Conservation (phyloP, 164 flowering plant species). For the Saururus chinensis region DNA sequence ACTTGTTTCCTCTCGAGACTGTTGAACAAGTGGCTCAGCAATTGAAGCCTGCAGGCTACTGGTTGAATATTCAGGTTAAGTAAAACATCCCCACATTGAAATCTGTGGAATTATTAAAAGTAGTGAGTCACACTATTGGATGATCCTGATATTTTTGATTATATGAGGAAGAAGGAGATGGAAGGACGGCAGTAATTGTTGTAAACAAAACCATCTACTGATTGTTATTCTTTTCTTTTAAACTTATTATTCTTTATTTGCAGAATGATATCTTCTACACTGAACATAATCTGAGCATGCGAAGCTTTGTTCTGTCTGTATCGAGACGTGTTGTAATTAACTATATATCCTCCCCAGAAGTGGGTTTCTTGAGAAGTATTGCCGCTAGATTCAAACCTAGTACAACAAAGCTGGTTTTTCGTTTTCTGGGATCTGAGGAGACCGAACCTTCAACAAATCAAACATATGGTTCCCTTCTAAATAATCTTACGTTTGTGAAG, state of each 20-base stretch:
- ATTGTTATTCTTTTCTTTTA: not conserved
- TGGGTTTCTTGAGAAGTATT: constrained; percentile 44
- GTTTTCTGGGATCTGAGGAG: constrained; percentile 33
- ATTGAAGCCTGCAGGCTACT: not conserved
- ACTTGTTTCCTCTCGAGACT: not conserved
- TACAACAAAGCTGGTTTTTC: constrained; percentile 57
- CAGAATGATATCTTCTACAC: constrained; percentile 65
- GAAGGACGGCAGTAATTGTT: not conserved
- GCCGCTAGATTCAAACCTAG: constrained; percentile 21
- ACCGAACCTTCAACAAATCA: constrained; percentile 70
- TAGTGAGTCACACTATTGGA: not conserved
- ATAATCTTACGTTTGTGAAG: constrained; percentile 68
- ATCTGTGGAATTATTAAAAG: no score
- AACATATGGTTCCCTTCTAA: constrained; percentile 59
- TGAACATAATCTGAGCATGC: constrained; percentile 62
- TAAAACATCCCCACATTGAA: not conserved
- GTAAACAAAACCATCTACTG: not conserved
- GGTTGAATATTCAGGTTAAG: constrained; percentile 10
- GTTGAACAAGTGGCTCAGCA: constrained; percentile 2
- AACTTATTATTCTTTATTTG: constrained; percentile 6
- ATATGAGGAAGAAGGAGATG: not conserved
- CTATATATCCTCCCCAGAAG: constrained; percentile 76
- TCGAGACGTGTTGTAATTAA: constrained; percentile 32
- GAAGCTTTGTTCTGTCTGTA: constrained; percentile 44
- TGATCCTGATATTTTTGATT: not conserved